Evolutionary conservation across 2,329 filamentous ascomycete genomes (phyloP).

Genomic region (Escovopsis sp.): DNA sequence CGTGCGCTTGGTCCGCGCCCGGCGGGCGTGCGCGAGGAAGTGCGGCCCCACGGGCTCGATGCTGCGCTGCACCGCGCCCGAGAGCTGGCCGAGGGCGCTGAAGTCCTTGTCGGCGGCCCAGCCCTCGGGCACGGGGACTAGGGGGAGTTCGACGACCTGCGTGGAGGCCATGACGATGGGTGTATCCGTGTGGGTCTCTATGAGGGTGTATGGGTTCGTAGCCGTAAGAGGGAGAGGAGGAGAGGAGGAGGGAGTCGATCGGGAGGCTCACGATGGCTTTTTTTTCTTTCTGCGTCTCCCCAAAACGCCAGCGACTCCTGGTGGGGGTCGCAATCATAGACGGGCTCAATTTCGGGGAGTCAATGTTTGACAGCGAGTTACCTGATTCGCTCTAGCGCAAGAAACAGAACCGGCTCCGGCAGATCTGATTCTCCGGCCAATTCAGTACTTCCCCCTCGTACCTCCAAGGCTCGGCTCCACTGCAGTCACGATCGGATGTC

Average conservation of each 20-base stretch:
- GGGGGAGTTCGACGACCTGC: conserved; percentile 45
- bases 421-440: too few relatives aligned
- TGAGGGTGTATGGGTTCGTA: background rate
- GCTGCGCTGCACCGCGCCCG: conserved; percentile 64
- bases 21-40: conserved; percentile 92
- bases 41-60: conserved; percentile 94
- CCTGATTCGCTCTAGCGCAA: too few relatives aligned
- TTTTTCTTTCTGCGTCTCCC: too few relatives aligned
- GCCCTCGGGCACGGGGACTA: conserved; percentile 62
- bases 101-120: conserved; percentile 89
- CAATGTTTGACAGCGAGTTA: background rate
- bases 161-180: conserved; percentile 43
- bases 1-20: conserved; percentile 89
- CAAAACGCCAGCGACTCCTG: too few relatives aligned
- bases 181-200: too few relatives aligned
- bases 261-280: background rate
- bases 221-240: too few relatives aligned
- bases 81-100: conserved; percentile 66
- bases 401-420: too few relatives aligned
- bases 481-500: too few relatives aligned
- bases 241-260: too few relatives aligned
- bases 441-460: too few relatives aligned
- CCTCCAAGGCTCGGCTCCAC: too few relatives aligned
- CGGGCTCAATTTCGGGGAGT: background rate
- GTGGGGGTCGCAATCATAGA: too few relatives aligned